Base-by-base conservation (phyloP, 192 early-diverging fungal species). In the Coemansia asiatica region DNA sequence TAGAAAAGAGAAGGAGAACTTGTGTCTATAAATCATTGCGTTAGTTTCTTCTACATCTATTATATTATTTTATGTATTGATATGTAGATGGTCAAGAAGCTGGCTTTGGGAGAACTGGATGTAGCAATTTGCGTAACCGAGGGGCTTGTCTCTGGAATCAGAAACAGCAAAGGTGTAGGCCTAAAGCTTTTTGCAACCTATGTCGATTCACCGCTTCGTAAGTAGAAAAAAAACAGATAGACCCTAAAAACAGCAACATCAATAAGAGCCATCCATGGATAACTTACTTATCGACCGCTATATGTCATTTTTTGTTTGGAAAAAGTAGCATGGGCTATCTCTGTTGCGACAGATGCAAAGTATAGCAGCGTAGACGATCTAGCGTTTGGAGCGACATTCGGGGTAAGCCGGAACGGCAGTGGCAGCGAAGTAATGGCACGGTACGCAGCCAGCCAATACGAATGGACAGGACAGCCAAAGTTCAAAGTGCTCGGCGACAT, bases 81-180 rank as follows among this genome's bases (percentile, higher is more conserved):
- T 21, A 56, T 64, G 48, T 76, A 82, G 75, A 90, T 91, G 88
- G 57, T 87, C 66, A 85, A 86, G 79, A 85, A 83, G 77, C 85
- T 96, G 31, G 75, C 83, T 47, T 79, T 83, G 13, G 89, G 86
- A 35, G 82, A 88, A 22, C 48, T 95, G 28, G 91, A 96, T 74
- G 67, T 93, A 21, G 91, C 91, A 29, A 90, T 96, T 54, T 91
- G 92, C 23, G 85, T 96, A 44, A 96, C 93, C 0, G 94, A 96
- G 70, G 94, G 94, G 60, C 73, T 70, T 49, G 69, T 80, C 74
- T 61, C 80, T 21, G 80, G 71, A 23, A 85, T 85, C 51, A 86
- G 81, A 49, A 83, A 86, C 38, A 84, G 87, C 62, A 79, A 75
- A 21, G 78, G 74, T 27, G 47, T 48, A 4, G 57, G 53, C 0